Percentiles rank a stretch among this genome's conserved stretches.
These are phyloP conservation scores for Cytospora mali DNA, from an alignment of 2,329 filamentous ascomycete genomes.

Conservation along the genomic window DNA sequence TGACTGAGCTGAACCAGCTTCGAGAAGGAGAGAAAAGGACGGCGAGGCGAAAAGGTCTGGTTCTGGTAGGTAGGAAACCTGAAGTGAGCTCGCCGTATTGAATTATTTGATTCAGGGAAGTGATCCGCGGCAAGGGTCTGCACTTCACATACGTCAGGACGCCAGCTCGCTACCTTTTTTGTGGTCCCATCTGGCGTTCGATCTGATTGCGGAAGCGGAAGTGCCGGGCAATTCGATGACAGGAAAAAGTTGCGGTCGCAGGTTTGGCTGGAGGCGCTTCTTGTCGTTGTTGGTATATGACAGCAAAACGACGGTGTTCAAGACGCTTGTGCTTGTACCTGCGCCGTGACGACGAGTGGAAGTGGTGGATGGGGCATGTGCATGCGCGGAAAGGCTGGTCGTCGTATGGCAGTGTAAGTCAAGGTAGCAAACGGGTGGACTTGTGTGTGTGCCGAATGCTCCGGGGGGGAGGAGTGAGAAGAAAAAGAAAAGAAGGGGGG, in stretches of 20 bases:
- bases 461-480: not conserved
- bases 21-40: slow-evolving; percentile 2
- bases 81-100: slow-evolving; percentile 18
- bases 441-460: slow-evolving; percentile 8
- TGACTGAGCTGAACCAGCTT: not conserved
- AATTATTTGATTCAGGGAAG: slow-evolving; percentile 23
- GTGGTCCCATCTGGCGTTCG: slow-evolving; percentile 27
- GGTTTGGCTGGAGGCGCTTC: not conserved
- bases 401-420: not conserved
- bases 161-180: slow-evolving; percentile 26
- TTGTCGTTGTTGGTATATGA: not conserved
- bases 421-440: slow-evolving; percentile 18
- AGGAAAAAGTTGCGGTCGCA: slow-evolving; percentile 9
- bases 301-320: not conserved
- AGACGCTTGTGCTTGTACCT: slow-evolving; percentile 9
- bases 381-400: slow-evolving; percentile 12
- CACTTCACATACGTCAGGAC: slow-evolving; percentile 25
- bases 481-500: not conserved
- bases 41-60: slow-evolving; percentile 2
- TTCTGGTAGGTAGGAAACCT: slow-evolving; percentile 20
- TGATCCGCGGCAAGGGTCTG: slow-evolving; percentile 26
- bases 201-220: slow-evolving; percentile 5
- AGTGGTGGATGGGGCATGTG: slow-evolving; percentile 9
- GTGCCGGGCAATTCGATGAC: slow-evolving; percentile 11
- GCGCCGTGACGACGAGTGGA: slow-evolving; percentile 14